Evolutionary conservation across 192 early-diverging fungal species (phyloP), one percentile per base, ranked within the genome.

Genomic region (Mortierella alpina): DNA sequence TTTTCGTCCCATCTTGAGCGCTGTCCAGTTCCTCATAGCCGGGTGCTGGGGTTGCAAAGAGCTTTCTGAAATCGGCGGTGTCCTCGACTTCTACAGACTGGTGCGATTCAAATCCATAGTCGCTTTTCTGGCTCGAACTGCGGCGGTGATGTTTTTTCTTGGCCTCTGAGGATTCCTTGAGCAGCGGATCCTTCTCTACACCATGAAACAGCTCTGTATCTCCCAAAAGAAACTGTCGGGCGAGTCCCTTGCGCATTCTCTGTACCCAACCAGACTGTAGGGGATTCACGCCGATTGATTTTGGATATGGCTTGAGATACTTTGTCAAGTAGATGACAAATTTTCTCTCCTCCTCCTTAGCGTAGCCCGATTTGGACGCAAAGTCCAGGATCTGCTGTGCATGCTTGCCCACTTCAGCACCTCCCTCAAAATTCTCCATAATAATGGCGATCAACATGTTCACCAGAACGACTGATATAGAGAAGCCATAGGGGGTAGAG

Each of bases 401-500:
- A 22, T 84, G 82, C 63, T 88, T 91, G 12, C 86, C 84, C 51
- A 84, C 84, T 69, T 91, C 90, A 0, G 81, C 84, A 8, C 66
- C 70, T 6, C 84, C 88, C 53, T 88, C 90, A 72, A 91, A 91
- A 59, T 91, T 91, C 66, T 91, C 90, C 85, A 88, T 87, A 20
- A 91, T 73, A 49, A 91, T 84, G n/a, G 88, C 88, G 64, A 91
- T 89, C 23, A 91, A 82, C 90, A 91, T 91, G 59, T 89, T 91
- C 17, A 91, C 70, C 49, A 91, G 58, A 5, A 91, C 84, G 68
- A 90, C 89, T 90, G 64, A 2, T n/a, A 18, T 58, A 6, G 3
- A 15, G 4, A 1, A 58, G 6, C 13, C 20, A 22, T 2, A 14
- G 11, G 10, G 46, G 56, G 53, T 66, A 31, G 1, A 31, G 31